Evolutionary conservation across 2,329 filamentous ascomycete species (phyloP).

Genomic region (Nannizzia gypsea): DNA sequence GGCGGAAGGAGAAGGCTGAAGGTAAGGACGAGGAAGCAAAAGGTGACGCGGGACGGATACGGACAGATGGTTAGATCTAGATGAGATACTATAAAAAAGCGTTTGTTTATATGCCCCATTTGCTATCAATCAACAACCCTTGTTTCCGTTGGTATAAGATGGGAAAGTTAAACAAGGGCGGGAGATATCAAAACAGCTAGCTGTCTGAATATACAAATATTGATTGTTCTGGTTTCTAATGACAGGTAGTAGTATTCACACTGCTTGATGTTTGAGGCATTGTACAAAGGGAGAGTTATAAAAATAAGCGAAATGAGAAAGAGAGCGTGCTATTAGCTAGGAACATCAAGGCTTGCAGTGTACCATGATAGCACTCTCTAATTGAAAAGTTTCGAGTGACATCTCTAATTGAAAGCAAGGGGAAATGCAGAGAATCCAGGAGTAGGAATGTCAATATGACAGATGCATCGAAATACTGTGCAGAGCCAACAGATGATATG

Average conservation of each 20-base stretch:
- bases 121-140: background rate
- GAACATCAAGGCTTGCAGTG: background rate
- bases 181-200: no score
- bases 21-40: constrained; percentile 37
- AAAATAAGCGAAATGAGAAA: background rate
- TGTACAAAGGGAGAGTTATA: no score
- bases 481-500: background rate
- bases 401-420: background rate
- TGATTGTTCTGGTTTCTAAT: no score
- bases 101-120: background rate
- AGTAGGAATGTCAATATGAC: background rate
- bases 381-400: background rate
- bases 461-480: background rate
- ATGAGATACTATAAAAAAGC: background rate
- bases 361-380: background rate
- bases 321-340: background rate
- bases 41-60: background rate
- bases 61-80: background rate
- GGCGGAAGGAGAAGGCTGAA: constrained; percentile 71
- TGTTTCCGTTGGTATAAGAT: background rate
- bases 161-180: no score
- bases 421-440: background rate
- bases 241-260: no score
- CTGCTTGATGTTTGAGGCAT: no score
- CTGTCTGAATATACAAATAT: no score